Percentiles rank a stretch among this genome's conserved stretches.
These are phyloP conservation scores for Helenozyma baotianmanensis DNA, from an alignment of 805 yeast species.

Conservation along the genomic window DNA sequence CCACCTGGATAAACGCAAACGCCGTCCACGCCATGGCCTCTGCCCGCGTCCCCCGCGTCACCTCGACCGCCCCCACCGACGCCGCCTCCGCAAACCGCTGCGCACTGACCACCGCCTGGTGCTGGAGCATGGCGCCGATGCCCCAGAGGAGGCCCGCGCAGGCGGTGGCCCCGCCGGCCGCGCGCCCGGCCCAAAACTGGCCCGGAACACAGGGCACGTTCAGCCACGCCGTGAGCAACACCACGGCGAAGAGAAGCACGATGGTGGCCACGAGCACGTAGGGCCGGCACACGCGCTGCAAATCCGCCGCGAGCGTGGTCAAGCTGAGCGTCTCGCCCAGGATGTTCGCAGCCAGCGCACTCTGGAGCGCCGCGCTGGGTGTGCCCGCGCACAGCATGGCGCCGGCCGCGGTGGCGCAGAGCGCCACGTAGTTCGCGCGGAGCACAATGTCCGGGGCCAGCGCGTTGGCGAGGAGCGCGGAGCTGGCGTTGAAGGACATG, in stretches of 20 bases:
- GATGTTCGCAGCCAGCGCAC: conserved; percentile 29
- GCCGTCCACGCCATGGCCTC: conserved; percentile 59
- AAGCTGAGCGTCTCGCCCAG: conserved; percentile 38
- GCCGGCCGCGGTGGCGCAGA: conserved; percentile 43
- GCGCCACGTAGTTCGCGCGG: conserved; percentile 51
- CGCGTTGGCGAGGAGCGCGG: conserved; percentile 39
- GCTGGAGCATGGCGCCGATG: conserved; percentile 59
- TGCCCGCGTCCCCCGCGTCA: conserved; percentile 47
- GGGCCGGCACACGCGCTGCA: conserved; percentile 50
- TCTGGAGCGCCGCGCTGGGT: conserved; percentile 20
- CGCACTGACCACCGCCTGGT: conserved; percentile 50
- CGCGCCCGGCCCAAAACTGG: conserved; percentile 20
- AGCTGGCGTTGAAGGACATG: conserved; percentile 41
- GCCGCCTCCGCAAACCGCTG: conserved; percentile 41
- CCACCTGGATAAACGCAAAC: conserved; percentile 44
- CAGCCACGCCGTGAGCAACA: conserved; percentile 33
- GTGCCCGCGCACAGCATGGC: conserved; percentile 35
- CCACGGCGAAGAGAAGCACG: conserved; percentile 36
- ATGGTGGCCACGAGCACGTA: conserved; percentile 47
- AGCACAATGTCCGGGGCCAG: conserved; percentile 42
- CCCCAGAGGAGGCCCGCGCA: conserved; percentile 52
- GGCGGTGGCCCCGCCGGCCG: conserved; percentile 28
- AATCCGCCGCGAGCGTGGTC: conserved; percentile 41
- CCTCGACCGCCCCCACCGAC: conserved; percentile 46
- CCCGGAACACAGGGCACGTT: conserved; percentile 50